Evolutionary conservation across 2,329 filamentous ascomycete species (phyloP).

Genomic region (Ilyonectria mors-panacis): DNA sequence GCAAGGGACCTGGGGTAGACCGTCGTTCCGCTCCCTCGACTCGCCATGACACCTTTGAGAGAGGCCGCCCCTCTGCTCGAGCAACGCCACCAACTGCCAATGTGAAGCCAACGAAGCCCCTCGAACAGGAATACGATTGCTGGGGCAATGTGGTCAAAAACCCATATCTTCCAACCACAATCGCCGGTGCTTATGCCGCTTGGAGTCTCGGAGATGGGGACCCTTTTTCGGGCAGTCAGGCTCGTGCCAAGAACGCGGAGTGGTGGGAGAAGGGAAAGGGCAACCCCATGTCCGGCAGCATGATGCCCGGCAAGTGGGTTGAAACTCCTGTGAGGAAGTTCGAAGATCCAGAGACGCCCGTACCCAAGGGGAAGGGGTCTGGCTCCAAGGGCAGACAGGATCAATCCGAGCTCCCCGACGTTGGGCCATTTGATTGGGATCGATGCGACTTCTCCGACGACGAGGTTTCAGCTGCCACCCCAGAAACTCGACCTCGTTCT

Average conservation of each 20-base stretch:
- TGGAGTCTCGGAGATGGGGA: background rate
- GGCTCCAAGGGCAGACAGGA: background rate
- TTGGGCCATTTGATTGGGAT: too few species aligned
- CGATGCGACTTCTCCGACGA: too few species aligned
- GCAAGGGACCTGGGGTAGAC: background rate
- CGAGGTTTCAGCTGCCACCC: too few species aligned
- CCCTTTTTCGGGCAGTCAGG: background rate
- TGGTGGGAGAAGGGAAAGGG: background rate
- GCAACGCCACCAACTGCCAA: background rate
- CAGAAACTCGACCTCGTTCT: too few species aligned
- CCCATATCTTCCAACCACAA: background rate
- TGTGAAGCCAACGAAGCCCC: background rate
- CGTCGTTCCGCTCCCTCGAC: background rate
- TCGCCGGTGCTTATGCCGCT: background rate
- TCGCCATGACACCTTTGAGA: background rate
- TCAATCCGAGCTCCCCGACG: too few species aligned
- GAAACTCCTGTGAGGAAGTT: too few species aligned
- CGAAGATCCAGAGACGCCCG: background rate
- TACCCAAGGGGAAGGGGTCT: background rate
- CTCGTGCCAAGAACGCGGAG: background rate
- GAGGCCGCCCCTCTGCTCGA: background rate
- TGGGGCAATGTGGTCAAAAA: background rate
- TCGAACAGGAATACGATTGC: background rate
- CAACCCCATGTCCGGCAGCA: background rate
- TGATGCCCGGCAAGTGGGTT: background rate